Conservation (phyloP, 495 filamentous ascomycete species). For the Glonium stellatum region DNA sequence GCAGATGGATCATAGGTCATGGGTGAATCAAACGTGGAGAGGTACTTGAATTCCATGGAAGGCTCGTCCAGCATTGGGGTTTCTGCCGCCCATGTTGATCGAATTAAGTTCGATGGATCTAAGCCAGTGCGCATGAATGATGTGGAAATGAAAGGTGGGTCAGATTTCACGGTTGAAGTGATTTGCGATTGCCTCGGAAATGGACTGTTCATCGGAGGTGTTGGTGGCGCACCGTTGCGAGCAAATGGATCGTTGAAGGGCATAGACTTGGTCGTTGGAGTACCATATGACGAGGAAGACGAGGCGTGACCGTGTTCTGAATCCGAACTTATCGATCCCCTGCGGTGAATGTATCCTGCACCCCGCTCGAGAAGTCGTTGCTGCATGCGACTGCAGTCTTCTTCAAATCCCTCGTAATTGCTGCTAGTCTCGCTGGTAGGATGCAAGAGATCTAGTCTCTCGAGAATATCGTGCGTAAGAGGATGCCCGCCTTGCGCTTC, state of each 20-base stretch:
- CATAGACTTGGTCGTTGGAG: slow-evolving; percentile 19
- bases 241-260: slow-evolving; percentile 22
- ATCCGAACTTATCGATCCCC: slow-evolving; percentile 52
- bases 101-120: slow-evolving; percentile 16
- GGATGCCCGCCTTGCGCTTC: slow-evolving; percentile 51
- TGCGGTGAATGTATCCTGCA: slow-evolving; percentile 43
- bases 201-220: slow-evolving; percentile 30
- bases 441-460: slow-evolving; percentile 49
- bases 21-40: slow-evolving; percentile 17
- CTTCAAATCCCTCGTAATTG: slow-evolving; percentile 53
- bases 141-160: slow-evolving; percentile 13
- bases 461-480: slow-evolving; percentile 59
- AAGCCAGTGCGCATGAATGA: slow-evolving; percentile 21
- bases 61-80: slow-evolving; percentile 26
- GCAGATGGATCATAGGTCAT: slow-evolving; percentile 21
- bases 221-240: slow-evolving; percentile 25
- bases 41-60: slow-evolving; percentile 19
- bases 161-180: slow-evolving; percentile 13
- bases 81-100: slow-evolving; percentile 15
- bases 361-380: slow-evolving; percentile 47
- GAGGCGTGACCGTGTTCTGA: slow-evolving; percentile 42
- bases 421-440: slow-evolving; percentile 35
- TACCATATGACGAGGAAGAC: slow-evolving; percentile 19
- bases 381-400: slow-evolving; percentile 49
- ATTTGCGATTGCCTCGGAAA: slow-evolving; percentile 28